Evolutionary conservation across 2,329 filamentous ascomycete genomes (phyloP).

Genomic region (Colletotrichum sidae): DNA sequence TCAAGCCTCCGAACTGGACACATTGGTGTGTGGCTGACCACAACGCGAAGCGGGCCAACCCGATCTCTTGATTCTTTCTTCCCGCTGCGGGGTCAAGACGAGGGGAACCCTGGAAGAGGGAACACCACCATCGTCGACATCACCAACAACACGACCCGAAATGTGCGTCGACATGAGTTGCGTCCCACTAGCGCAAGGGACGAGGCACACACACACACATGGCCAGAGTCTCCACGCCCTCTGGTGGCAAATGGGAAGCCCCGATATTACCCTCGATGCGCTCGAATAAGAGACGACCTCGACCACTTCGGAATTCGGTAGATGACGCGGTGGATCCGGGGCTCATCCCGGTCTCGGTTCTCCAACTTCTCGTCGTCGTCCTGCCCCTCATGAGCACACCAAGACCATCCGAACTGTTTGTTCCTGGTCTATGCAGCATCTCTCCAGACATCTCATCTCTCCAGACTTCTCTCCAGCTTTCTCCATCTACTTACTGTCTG

Average conservation of each 20-base stretch:
- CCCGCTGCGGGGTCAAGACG: too few species aligned
- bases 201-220: neutral
- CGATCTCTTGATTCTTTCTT: too few species aligned
- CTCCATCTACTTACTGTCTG: constrained; percentile 4
- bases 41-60: too few species aligned
- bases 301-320: constrained; percentile 15
- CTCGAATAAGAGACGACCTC: constrained; percentile 27
- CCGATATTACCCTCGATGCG: constrained; percentile 29
- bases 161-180: too few species aligned
- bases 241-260: constrained; percentile 21
- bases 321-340: constrained; percentile 30
- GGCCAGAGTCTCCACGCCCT: constrained; percentile 2
- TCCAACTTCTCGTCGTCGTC: constrained; percentile 34
- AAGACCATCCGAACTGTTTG: constrained; percentile 4
- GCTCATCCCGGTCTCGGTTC: constrained; percentile 26
- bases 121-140: too few species aligned
- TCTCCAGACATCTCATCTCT: neutral
- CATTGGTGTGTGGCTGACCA: too few species aligned
- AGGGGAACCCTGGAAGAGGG: too few species aligned
- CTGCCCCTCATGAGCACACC: neutral
- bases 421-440: neutral
- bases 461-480: constrained; percentile 13
- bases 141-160: too few species aligned
- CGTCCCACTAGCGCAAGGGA: constrained; percentile 10
- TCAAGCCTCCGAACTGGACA: too few species aligned